These are phyloP conservation scores for Helicosporidium sp. DNA, from an alignment of 139 green algal genomes.

Conservation along the genomic window DNA sequence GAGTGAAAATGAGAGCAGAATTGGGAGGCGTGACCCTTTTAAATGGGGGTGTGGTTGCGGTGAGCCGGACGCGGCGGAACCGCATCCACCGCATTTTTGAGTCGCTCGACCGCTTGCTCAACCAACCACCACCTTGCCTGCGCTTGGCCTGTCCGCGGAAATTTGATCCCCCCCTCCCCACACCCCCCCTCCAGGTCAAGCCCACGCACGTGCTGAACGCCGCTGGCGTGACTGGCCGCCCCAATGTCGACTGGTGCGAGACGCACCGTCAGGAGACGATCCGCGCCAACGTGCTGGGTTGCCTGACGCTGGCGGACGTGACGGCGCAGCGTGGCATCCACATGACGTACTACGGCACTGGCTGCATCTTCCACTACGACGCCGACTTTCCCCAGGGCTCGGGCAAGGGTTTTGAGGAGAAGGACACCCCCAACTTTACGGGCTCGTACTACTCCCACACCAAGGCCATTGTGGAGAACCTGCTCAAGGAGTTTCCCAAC, in stretches of 20 bases:
- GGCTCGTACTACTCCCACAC: conserved; percentile 91
- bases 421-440: conserved; percentile 85
- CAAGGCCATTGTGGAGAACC: conserved; percentile 81
- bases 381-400: conserved; percentile 46
- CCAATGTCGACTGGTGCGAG: conserved; percentile 98
- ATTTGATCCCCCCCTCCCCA: no score
- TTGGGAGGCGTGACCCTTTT: no score
- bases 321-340: conserved; percentile 45
- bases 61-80: no score
- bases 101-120: no score
- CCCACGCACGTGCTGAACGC: conserved; percentile 88
- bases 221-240: conserved; percentile 79
- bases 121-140: no score
- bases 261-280: conserved; percentile 89
- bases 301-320: conserved; percentile 76
- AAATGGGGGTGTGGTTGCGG: no score
- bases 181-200: conserved; percentile 39
- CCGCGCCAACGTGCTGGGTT: conserved; percentile 81
- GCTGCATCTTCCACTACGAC: conserved; percentile 98
- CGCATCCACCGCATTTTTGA: no score
- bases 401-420: conserved; percentile 81
- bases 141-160: no score
- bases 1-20: no score
- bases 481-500: conserved; percentile 79
- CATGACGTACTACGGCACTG: conserved; percentile 86